These are phyloP conservation scores for Chaetomiaceae sp. DNA, from an alignment of 2,329 filamentous ascomycete species.

Conservation along the genomic window DNA sequence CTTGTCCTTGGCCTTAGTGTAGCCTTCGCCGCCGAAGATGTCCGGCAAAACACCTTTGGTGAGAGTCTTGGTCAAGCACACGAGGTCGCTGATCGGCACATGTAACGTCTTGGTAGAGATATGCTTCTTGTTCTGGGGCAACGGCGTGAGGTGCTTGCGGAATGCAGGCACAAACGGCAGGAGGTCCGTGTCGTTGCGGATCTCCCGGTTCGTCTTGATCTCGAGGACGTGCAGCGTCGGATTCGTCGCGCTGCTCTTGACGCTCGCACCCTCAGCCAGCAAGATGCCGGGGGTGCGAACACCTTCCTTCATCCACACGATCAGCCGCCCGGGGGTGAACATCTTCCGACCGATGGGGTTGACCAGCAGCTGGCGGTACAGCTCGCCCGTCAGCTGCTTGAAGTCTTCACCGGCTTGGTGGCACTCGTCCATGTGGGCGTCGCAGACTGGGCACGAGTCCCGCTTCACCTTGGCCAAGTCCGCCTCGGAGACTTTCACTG, in stretches of 20 bases:
- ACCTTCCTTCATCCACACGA: constrained; percentile 82
- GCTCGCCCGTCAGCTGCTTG: constrained; percentile 69
- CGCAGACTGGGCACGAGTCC: constrained; percentile 75
- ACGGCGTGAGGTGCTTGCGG: constrained; percentile 57
- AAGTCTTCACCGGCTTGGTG: constrained; percentile 78
- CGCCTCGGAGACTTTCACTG: constrained; percentile 84
- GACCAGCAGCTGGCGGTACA: constrained; percentile 69
- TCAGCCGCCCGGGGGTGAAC: constrained; percentile 66
- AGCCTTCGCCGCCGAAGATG: constrained; percentile 47
- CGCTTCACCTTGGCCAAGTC: constrained; percentile 86
- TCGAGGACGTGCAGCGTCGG: constrained; percentile 74
- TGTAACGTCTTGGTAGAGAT: constrained; percentile 62
- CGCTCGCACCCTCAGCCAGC: constrained; percentile 65
- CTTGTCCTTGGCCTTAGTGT: constrained; percentile 55
- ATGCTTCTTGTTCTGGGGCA: constrained; percentile 61
- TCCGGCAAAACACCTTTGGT: constrained; percentile 54
- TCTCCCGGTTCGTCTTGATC: constrained; percentile 60
- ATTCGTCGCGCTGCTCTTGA: constrained; percentile 48
- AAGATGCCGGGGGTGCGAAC: constrained; percentile 77
- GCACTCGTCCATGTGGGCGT: constrained; percentile 70
- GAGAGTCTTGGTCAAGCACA: constrained; percentile 71
- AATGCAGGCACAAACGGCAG: constrained; percentile 75
- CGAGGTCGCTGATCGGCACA: constrained; percentile 70
- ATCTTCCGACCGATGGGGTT: constrained; percentile 78
- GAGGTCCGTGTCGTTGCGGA: constrained; percentile 74